These are phyloP conservation scores for Cercospora sp. DNA, from an alignment of 2,329 filamentous ascomycete species.

Conservation along the genomic window DNA sequence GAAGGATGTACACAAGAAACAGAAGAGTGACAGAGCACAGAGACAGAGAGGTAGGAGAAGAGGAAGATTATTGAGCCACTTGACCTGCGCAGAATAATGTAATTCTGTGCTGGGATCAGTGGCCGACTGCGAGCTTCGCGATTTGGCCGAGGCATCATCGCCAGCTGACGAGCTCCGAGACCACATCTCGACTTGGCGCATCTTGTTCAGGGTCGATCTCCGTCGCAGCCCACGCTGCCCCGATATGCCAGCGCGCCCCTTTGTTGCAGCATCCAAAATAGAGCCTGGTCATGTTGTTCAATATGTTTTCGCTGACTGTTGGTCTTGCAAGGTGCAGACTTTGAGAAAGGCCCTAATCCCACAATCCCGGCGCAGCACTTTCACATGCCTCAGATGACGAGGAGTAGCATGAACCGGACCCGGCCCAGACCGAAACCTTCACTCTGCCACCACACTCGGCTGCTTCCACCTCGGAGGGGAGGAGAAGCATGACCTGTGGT, in stretches of 20 bases:
- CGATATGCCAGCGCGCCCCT: not conserved
- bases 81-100: not conserved
- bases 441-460: not conserved
- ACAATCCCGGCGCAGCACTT: not conserved
- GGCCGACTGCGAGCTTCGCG: not conserved
- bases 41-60: not conserved
- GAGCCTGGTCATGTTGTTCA: not conserved
- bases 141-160: not conserved
- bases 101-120: not conserved
- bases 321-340: not conserved
- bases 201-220: not conserved
- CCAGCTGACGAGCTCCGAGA: not conserved
- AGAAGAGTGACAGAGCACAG: not conserved
- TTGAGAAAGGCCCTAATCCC: not conserved
- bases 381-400: slow-evolving; percentile 2
- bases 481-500: not conserved
- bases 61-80: not conserved
- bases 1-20: not conserved
- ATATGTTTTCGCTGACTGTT: not conserved
- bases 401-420: not conserved
- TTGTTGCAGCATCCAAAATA: not conserved
- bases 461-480: not conserved
- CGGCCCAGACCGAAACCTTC: not conserved
- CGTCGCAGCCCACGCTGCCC: not conserved
- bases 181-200: not conserved